Percentiles rank a stretch among this genome's conserved stretches.
Evolutionary conservation across 2,329 filamentous ascomycete genomes (phyloP).

Genomic region (Orbilia quercus): DNA sequence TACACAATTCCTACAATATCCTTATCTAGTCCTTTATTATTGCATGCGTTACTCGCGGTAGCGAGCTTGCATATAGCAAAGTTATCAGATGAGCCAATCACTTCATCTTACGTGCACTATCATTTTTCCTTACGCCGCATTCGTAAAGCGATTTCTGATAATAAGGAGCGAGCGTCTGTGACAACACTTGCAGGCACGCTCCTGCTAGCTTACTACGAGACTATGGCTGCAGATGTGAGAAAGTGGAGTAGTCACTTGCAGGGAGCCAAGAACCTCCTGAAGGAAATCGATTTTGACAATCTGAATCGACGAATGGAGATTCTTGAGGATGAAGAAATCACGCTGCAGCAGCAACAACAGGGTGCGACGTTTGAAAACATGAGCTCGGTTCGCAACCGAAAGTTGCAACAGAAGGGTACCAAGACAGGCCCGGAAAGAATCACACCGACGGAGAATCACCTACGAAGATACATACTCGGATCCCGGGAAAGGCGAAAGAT

Average conservation of each 20-base stretch:
- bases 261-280: conserved; percentile 82
- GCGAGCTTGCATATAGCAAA: conserved; percentile 88
- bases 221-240: conserved; percentile 91
- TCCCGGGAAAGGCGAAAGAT: conserved; percentile 41
- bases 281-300: conserved; percentile 80
- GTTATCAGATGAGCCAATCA: conserved; percentile 77
- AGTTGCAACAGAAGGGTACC: conserved; percentile 30
- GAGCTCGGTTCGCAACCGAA: conserved; percentile 36
- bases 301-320: conserved; percentile 78
- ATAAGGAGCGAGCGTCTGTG: conserved; percentile 76
- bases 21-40: conserved; percentile 82
- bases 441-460: conserved; percentile 36
- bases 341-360: conserved; percentile 30
- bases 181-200: conserved; percentile 89
- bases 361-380: conserved; percentile 39
- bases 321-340: conserved; percentile 66
- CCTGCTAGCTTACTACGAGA: conserved; percentile 89
- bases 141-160: conserved; percentile 77
- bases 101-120: conserved; percentile 90
- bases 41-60: conserved; percentile 90
- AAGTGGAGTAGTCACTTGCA: conserved; percentile 95
- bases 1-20: conserved; percentile 86
- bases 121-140: conserved; percentile 83
- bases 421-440: conserved; percentile 31
- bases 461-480: conserved; percentile 50